These are phyloP conservation scores for Paracoccidioides brasiliensis DNA, from an alignment of 2,329 filamentous ascomycete genomes.

Conservation along the genomic window DNA sequence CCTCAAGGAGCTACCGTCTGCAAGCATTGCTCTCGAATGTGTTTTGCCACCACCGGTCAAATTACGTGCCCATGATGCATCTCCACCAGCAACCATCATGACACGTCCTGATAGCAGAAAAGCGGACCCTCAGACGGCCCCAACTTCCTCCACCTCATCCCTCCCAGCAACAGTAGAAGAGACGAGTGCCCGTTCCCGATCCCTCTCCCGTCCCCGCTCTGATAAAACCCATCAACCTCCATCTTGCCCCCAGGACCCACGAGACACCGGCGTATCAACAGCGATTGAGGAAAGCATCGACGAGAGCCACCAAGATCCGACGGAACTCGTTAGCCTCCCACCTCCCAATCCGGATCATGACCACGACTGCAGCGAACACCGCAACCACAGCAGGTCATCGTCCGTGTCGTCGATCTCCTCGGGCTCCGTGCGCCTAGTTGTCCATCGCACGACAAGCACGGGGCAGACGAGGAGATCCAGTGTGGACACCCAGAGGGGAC, in stretches of 20 bases:
- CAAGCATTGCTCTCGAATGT: no score
- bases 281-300: background rate
- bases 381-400: background rate
- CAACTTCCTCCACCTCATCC: background rate
- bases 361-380: background rate
- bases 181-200: background rate
- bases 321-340: background rate
- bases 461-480: slow-evolving; percentile 1
- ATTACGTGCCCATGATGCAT: background rate
- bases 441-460: slow-evolving; percentile 7
- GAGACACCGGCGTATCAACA: background rate
- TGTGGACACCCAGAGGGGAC: slow-evolving; percentile 33
- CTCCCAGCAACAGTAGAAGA: background rate
- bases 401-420: slow-evolving; percentile 11
- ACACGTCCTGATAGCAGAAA: no score
- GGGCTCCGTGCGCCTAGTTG: slow-evolving; percentile 8
- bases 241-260: background rate
- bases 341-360: background rate
- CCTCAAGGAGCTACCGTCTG: no score
- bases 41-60: no score
- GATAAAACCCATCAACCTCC: background rate
- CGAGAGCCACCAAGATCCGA: background rate
- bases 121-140: no score
- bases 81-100: background rate
- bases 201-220: background rate